Base-by-base conservation (phyloP, 495 filamentous ascomycete genomes). In the Aspergillus wentii region DNA sequence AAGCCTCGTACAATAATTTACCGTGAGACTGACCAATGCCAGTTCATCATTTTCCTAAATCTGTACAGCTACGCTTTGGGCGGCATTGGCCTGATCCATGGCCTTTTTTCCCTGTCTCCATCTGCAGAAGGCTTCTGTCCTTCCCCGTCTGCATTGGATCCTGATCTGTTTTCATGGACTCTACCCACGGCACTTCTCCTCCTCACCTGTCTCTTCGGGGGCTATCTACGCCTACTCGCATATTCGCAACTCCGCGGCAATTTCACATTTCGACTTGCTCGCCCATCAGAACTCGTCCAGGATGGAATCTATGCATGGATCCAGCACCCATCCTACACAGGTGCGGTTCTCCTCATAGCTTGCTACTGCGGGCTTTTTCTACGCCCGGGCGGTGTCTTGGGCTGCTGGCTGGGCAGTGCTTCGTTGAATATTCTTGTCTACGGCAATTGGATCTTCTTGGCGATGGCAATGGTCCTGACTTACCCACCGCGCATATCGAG, bases 301-400 rank as follows among this genome's bases (percentile, higher is more conserved):
- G 52, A 45, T 1, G 71, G 71, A 0, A 40, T 74, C 10, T 74
- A 74, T 37, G 35, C 38, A 9, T 69, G 58, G 41, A 45, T 75
- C 8, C 71, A 71, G 40, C 66, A 77, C 43, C 68, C 71, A 3
- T 69, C 67, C 30, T 77, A 75, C 22, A 61, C 61, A 2, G 64
- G 62, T 0, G 18, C 60, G 3, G 13, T 44, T 9, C 13, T 61
- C 28, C 43, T 54, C 16, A 15, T 47, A 13, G 18, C 52, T 17
- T 54, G 44, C 1, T 20, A 49, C 14, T 15, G 22, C 5, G 47
- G 49, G 4, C 41, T 66, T 4, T 58, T 46, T 25, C 20, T 62
- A 15, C 44, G 59, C 8, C 64, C 64, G 45, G 66, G 62, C 50
- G n/a, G n/a, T n/a, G 40, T 54, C 14, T 39, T 52, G 14, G 37